Percentiles rank a stretch among this genome's conserved stretches.
Conservation (phyloP, 768 basidiomycete species). For the Xanthoconium stramineum region DNA sequence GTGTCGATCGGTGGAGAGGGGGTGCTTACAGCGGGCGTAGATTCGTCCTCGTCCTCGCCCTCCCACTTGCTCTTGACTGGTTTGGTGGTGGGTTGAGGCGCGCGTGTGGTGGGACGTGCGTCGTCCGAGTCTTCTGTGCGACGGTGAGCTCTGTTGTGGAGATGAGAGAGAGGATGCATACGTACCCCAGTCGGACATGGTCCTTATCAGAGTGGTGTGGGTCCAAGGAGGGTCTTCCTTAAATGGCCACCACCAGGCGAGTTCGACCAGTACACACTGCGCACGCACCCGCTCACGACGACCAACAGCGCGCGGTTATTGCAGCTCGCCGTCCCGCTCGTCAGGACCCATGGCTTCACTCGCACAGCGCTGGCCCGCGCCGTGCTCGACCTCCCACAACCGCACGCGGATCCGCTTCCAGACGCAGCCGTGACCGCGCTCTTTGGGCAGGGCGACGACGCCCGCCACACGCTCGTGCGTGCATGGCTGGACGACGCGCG, state of each 20-base stretch:
- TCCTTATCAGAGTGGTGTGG: background rate
- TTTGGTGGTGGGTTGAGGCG: slow-evolving; percentile 9
- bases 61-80: slow-evolving; percentile 70
- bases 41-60: slow-evolving; percentile 88
- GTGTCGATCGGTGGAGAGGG: background rate
- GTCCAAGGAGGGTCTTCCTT: background rate
- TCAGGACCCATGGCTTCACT: slow-evolving; percentile 70
- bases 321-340: slow-evolving; percentile 59
- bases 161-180: background rate
- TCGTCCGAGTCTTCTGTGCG: slow-evolving; percentile 39
- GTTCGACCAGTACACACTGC: no score
- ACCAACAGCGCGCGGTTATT: slow-evolving; percentile 39
- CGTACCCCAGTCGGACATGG: slow-evolving; percentile 50
- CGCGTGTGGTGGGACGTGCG: slow-evolving; percentile 26
- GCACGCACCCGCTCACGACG: background rate
- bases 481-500: slow-evolving; percentile 74
- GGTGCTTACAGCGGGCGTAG: slow-evolving; percentile 64
- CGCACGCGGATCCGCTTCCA: slow-evolving; percentile 57
- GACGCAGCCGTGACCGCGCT: slow-evolving; percentile 69
- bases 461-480: slow-evolving; percentile 59
- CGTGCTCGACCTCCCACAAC: slow-evolving; percentile 49
- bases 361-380: slow-evolving; percentile 65
- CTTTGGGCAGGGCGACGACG: slow-evolving; percentile 68
- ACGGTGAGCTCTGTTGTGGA: slow-evolving; percentile 20
- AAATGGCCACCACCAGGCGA: slow-evolving; percentile 14